These are phyloP conservation scores for Solanum chilense DNA, from an alignment of 257 asterid genomes.

Conservation along the genomic window DNA sequence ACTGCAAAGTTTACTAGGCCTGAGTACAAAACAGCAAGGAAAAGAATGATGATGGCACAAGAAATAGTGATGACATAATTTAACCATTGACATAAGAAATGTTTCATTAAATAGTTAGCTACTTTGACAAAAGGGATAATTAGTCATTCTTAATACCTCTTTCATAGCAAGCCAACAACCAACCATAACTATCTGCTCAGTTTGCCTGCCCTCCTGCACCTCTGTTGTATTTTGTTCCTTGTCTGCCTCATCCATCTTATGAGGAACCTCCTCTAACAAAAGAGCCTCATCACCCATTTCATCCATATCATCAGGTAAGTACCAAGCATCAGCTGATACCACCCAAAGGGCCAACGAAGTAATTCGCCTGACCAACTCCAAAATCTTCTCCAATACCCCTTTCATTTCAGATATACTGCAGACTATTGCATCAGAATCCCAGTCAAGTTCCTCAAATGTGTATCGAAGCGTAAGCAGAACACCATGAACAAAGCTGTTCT, in stretches of 20 bases:
- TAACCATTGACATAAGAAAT: background rate
- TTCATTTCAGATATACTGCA: conserved; percentile 39
- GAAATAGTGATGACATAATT: conserved; percentile 4
- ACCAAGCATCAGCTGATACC: conserved; percentile 88
- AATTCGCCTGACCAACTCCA: conserved; percentile 75
- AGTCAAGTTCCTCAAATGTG: conserved; percentile 90
- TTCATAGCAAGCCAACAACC: conserved; percentile 99
- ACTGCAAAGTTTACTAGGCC: background rate
- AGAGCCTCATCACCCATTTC: conserved; percentile 56
- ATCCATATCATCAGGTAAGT: conserved; percentile 76
- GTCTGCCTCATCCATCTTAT: conserved; percentile 26
- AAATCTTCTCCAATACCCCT: conserved; percentile 50
- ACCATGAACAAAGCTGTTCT: conserved; percentile 90
- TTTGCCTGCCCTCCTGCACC: conserved; percentile 32
- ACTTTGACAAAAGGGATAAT: background rate
- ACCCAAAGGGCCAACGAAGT: conserved; percentile 95
- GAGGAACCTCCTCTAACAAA: conserved; percentile 33
- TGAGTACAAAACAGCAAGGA: background rate
- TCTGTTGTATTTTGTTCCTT: conserved; percentile 22
- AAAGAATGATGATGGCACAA: background rate
- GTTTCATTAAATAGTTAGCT: background rate
- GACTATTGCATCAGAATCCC: conserved; percentile 46
- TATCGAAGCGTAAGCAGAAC: conserved; percentile 82
- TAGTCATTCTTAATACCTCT: conserved; percentile 44
- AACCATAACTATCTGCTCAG: conserved; percentile 90